A percentile compares a stretch with the other conserved stretches of the same genome.
Conservation (phyloP, 2,329 filamentous ascomycete species). For the Trichoderma citrinoviride region DNA sequence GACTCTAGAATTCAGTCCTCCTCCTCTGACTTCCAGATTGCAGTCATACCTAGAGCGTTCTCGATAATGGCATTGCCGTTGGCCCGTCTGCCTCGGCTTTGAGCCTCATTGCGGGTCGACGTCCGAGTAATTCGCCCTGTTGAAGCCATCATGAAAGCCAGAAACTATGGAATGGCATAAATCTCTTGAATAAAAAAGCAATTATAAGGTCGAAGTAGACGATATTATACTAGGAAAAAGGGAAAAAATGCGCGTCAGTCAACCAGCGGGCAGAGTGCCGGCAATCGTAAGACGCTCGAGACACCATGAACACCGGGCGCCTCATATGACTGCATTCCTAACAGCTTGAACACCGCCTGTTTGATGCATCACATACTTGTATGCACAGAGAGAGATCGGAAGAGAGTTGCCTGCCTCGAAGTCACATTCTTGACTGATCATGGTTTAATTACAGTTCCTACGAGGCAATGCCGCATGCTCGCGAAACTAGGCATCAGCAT, state of each 20-base stretch:
- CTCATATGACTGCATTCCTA: background rate
- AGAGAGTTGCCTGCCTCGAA: background rate
- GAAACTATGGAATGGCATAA: background rate
- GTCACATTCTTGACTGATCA: background rate
- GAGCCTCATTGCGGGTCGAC: constrained; percentile 23
- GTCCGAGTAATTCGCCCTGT: constrained; percentile 3
- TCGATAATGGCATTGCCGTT: constrained; percentile 39
- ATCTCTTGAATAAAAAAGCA: background rate
- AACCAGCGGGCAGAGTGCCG: background rate
- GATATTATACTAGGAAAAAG: background rate
- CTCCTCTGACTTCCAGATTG: no score
- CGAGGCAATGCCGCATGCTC: background rate
- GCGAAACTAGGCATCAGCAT: background rate
- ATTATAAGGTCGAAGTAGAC: background rate
- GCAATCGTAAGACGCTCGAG: constrained; percentile 8
- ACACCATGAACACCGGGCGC: constrained; percentile 7
- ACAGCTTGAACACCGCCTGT: background rate
- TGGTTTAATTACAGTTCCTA: background rate
- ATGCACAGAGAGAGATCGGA: background rate
- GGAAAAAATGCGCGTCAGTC: background rate
- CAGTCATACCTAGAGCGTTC: constrained; percentile 35
- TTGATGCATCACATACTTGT: background rate
- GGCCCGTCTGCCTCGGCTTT: constrained; percentile 31
- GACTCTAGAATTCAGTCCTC: no score
- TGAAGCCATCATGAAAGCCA: constrained; percentile 16